These are phyloP conservation scores for Lyophyllum semitale DNA, from an alignment of 768 basidiomycete species.

Conservation along the genomic window DNA sequence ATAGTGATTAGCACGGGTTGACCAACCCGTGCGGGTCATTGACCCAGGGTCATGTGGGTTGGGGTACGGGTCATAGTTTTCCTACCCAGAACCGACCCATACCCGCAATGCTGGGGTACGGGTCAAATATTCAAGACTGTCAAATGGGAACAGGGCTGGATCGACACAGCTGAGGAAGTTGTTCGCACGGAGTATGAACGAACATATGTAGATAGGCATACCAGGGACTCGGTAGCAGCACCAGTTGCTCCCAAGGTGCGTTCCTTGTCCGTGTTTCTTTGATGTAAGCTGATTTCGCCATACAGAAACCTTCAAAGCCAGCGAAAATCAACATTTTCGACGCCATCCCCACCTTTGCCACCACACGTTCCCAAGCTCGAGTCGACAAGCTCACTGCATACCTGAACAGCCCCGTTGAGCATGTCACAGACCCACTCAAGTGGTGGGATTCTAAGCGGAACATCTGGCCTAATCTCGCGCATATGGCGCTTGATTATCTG, in stretches of 20 bases:
- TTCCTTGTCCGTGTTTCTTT: neutral
- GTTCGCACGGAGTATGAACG: slow-evolving; percentile 21
- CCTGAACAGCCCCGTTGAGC: too few relatives aligned
- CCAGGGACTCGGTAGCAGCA: neutral
- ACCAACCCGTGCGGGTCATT: neutral
- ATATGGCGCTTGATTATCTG: too few relatives aligned
- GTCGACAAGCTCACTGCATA: too few relatives aligned
- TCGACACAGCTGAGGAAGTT: slow-evolving; percentile 23
- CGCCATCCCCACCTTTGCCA: neutral
- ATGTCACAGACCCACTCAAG: too few relatives aligned
- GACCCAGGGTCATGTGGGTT: neutral
- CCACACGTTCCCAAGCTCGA: too few relatives aligned
- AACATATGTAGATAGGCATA: neutral
- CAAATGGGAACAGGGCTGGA: slow-evolving; percentile 35
- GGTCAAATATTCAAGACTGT: slow-evolving; percentile 11
- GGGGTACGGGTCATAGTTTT: too few relatives aligned
- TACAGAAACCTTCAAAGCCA: neutral
- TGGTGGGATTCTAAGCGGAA: too few relatives aligned
- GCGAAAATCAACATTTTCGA: neutral
- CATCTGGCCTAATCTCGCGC: too few relatives aligned
- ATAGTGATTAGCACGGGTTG: too few relatives aligned
- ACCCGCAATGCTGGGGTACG: too few relatives aligned
- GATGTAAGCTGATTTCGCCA: neutral
- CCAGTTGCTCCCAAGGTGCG: neutral
- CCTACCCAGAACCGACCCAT: too few relatives aligned